Evolutionary conservation across 73 alveolate species (phyloP), one percentile per base, ranked within the genome.

Genomic region (Paraurostyla sp.): DNA sequence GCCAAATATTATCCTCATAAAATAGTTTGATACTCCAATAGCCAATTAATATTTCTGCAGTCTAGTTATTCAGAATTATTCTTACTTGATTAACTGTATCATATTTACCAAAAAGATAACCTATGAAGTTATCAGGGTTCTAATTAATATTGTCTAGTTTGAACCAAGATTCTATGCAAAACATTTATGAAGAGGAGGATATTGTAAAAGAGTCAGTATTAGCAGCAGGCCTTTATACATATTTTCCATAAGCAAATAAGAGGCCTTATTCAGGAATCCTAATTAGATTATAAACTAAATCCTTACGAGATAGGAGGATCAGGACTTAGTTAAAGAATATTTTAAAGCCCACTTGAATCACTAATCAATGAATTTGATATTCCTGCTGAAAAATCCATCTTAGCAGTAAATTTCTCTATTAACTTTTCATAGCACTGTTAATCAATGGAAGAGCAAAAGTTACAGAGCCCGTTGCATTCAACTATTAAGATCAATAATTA

Each of bases 141-240:
- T 4, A 25, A 73, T 73, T 30, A 52, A 73, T 46, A 29, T 4
- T 9, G 71, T 73, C 51, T 25, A 73, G 22, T 73, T 73, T 73
- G 59, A 73, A 73, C 86, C 86, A 73, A 16, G 86, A 73, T 27
- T 73, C 86, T 16, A 73, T 73, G 49, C 86, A 73, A 49, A 73
- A 73, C 30, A 73, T 29, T 73, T 73, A 36, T n/a, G 7, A 16
- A 23, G 15, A 29, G 0, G 41, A 46, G 13, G 57, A 32, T n/a
- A 73, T 6, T 18, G 1, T 0, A 25, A 73, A 73, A 3, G 86
- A 45, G 1, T 48, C 3, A 15, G 65, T 73, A 48, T 43, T 50
- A 45, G 27, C 11, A 27, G 51, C 18, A 45, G 71, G 48, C 30
- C 71, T 73, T 46, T 41, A 4, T 3, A 36, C 86, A 48, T 73